phyloP scores from a whole-genome alignment of 2,329 filamentous ascomycete genomes.

The Phyllosticta paracitricarpa region DNA sequence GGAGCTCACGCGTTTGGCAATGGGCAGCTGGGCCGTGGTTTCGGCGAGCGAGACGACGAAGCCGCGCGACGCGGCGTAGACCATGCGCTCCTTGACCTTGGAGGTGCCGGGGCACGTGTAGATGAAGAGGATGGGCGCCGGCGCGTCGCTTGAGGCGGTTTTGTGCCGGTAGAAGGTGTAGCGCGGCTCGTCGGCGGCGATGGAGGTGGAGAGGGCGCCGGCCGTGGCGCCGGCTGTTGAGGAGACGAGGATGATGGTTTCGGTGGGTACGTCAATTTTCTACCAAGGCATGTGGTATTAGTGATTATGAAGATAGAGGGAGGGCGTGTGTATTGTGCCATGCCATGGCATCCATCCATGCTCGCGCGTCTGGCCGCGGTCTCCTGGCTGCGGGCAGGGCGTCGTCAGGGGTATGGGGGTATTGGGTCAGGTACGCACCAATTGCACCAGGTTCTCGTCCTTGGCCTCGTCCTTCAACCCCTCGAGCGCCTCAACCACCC shows the following conservation, averaged over 20 bases:
- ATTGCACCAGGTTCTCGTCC: constrained; percentile 47
- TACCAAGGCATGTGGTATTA: constrained; percentile 43
- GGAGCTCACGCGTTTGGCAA: constrained; percentile 58
- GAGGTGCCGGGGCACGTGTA: constrained; percentile 66
- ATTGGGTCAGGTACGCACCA: constrained; percentile 42
- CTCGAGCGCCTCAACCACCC: constrained; percentile 54
- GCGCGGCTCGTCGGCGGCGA: constrained; percentile 60
- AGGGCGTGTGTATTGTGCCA: background rate
- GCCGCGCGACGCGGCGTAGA: constrained; percentile 58
- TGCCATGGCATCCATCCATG: background rate
- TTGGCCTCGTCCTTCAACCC: constrained; percentile 43
- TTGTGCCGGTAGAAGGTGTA: constrained; percentile 68
- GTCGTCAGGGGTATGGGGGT: constrained; percentile 12
- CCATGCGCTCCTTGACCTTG: constrained; percentile 76
- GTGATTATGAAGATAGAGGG: constrained; percentile 44
- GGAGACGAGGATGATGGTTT: constrained; percentile 58
- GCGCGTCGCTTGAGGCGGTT: constrained; percentile 33
- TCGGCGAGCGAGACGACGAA: constrained; percentile 57
- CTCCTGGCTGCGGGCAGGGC: background rate
- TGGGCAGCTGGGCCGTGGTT: constrained; percentile 51
- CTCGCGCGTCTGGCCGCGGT: background rate
- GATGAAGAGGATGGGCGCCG: constrained; percentile 62
- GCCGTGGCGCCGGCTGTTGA: constrained; percentile 42
- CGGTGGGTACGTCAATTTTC: constrained; percentile 63
- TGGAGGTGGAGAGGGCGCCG: constrained; percentile 46